Evolutionary conservation across 805 yeast genomes (phyloP).

Genomic region (Candida awuae): DNA sequence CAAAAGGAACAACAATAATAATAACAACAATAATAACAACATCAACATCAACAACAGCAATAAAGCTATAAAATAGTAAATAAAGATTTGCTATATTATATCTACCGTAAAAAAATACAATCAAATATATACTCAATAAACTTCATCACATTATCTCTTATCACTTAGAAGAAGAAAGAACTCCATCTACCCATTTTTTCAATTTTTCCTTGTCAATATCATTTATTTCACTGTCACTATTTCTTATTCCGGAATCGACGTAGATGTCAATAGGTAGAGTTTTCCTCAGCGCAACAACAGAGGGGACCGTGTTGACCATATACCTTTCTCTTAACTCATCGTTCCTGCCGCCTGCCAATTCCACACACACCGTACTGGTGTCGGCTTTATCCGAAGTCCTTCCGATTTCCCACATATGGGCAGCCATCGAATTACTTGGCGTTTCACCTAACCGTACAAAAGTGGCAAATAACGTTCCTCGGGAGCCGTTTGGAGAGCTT

Average conservation of each 20-base stretch:
- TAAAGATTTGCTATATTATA: too few relatives aligned
- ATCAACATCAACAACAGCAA: too few relatives aligned
- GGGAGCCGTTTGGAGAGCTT: constrained; percentile 6
- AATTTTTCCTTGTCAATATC: constrained; percentile 10
- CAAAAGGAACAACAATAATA: not conserved
- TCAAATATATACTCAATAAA: not conserved
- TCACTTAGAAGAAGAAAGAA: not conserved
- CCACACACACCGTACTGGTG: constrained; percentile 12
- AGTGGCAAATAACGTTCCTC: constrained; percentile 13
- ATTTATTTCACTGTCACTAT: constrained; percentile 5
- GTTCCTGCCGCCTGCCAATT: constrained; percentile 26
- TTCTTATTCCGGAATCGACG: constrained; percentile 23
- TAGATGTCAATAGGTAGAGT: constrained; percentile 47
- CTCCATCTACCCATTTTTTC: constrained; percentile 6
- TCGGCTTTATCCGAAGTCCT: not conserved
- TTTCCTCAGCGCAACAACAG: constrained; percentile 57
- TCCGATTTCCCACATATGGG: constrained; percentile 38
- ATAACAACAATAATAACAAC: too few relatives aligned
- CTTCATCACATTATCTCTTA: not conserved
- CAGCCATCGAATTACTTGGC: constrained; percentile 53
- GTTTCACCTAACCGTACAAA: constrained; percentile 64
- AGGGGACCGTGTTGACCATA: constrained; percentile 48
- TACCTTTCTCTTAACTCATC: constrained; percentile 51
- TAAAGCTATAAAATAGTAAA: too few relatives aligned
- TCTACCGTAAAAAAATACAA: too few relatives aligned